Conservation (phyloP, 306 rosid genomes). For the Lagenaria siceraria region DNA sequence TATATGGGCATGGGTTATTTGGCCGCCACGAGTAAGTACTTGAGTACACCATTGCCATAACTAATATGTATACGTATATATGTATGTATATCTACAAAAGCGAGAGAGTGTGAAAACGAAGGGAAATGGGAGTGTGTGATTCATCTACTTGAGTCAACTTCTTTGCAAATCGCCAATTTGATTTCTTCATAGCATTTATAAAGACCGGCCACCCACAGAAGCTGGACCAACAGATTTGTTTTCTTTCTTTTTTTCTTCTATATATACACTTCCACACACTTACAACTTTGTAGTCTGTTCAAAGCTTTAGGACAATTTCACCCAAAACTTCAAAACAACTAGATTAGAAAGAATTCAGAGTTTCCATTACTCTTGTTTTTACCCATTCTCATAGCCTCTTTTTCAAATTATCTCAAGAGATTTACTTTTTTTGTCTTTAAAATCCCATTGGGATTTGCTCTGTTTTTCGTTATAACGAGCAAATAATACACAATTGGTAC, state of each 20-base stretch:
- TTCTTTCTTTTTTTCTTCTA: no score
- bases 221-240: background rate
- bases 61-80: background rate
- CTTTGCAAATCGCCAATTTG: background rate
- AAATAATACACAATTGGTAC: background rate
- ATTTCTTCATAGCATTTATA: background rate
- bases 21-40: background rate
- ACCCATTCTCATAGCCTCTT: no score
- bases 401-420: no score
- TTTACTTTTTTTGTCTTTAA: no score
- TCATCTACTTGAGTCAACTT: background rate
- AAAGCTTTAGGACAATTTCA: background rate
- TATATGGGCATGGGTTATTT: background rate
- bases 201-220: background rate
- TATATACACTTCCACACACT: background rate
- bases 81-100: background rate
- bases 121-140: background rate
- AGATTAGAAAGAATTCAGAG: background rate
- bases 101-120: background rate
- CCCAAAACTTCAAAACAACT: no score
- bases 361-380: no score
- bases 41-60: background rate
- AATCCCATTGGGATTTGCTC: no score
- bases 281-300: background rate
- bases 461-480: no score